A percentile compares a stretch with the other conserved stretches of the same genome.
Evolutionary conservation across 176 grass and related monocot genomes (phyloP).

Genomic region (Puccinellia tenuiflora): DNA sequence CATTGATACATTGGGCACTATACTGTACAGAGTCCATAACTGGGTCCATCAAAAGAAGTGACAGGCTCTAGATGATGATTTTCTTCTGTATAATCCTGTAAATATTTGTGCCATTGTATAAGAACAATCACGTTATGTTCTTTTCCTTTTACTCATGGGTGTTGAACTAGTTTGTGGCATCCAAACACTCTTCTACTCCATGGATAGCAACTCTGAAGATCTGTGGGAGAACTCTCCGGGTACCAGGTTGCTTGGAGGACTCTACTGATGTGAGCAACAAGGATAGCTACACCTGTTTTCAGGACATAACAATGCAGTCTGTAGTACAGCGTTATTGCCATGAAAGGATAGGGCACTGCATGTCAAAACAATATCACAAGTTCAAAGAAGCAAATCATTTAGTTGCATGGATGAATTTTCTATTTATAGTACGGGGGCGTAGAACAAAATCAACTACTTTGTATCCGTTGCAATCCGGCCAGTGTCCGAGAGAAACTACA

Average conservation of each 20-base stretch:
- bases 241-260: neutral
- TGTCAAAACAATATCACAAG: neutral
- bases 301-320: neutral
- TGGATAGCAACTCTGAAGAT: neutral
- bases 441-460: neutral
- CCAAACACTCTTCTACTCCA: neutral
- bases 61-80: neutral
- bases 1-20: neutral
- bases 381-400: neutral
- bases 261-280: neutral
- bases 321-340: neutral
- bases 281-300: neutral
- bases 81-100: constrained; percentile 13
- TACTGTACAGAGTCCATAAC: constrained; percentile 11
- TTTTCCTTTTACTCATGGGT: neutral
- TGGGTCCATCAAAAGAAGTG: neutral
- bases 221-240: neutral
- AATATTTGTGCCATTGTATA: neutral
- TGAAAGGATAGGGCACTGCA: neutral
- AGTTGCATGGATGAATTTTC: neutral
- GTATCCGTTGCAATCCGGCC: neutral
- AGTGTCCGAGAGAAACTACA: neutral
- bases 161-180: neutral
- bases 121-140: neutral
- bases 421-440: neutral